Percentiles rank a stretch among this genome's conserved stretches.
Conservation (phyloP, 2,329 filamentous ascomycete species). For the Penicillium capsulatum region DNA sequence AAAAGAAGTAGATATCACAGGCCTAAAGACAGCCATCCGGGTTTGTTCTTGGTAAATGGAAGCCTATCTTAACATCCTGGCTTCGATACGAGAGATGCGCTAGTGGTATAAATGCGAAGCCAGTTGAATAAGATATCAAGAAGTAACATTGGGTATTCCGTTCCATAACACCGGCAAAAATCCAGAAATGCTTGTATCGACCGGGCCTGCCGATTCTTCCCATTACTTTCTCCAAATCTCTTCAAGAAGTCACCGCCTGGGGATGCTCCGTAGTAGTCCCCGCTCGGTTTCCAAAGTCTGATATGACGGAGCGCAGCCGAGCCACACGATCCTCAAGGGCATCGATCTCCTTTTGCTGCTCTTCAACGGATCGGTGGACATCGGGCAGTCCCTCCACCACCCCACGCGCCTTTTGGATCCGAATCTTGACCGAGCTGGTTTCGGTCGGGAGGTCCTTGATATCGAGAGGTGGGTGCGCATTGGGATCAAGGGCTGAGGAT, state of each 20-base stretch:
- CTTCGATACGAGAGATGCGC: no score
- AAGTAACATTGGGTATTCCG: conserved; percentile 18
- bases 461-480: conserved; percentile 48
- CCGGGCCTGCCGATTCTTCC: no score
- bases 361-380: conserved; percentile 40
- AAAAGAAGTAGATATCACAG: no score
- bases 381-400: conserved; percentile 44
- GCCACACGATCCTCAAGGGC: conserved; percentile 40
- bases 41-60: no score
- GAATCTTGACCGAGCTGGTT: conserved; percentile 74
- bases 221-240: no score
- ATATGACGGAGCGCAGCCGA: conserved; percentile 39
- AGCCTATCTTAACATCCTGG: no score
- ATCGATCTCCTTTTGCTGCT: conserved; percentile 44
- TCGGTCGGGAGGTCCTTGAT: conserved; percentile 75
- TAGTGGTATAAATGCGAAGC: no score
- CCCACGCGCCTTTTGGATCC: conserved; percentile 70
- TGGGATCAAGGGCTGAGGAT: conserved; percentile 24
- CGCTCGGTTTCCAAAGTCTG: conserved; percentile 39
- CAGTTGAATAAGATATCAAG: no score
- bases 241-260: neutral
- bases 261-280: neutral
- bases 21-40: no score
- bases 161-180: conserved; percentile 14
- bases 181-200: no score